phyloP scores from a whole-genome alignment of 371 early-diverging fungal genomes.

The Mucor indicus region DNA sequence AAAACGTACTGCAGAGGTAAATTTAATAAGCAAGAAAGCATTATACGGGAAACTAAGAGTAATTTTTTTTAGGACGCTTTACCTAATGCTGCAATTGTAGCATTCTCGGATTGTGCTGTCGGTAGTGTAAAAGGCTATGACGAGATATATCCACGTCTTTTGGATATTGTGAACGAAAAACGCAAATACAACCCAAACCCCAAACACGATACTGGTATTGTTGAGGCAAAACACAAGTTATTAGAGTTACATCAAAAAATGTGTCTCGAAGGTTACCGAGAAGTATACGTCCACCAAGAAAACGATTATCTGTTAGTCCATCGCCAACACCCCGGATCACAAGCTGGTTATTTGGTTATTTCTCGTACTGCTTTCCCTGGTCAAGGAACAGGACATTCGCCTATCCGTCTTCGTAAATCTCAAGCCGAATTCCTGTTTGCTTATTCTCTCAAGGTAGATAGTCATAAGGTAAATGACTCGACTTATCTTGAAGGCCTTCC shows the following conservation, averaged over 20 bases:
- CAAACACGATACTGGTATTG: constrained; percentile 56
- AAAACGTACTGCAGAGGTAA: constrained; percentile 67
- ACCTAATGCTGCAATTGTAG: constrained; percentile 88
- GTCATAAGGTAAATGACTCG: constrained; percentile 12
- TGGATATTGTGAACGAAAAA: constrained; percentile 87
- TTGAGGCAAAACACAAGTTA: constrained; percentile 70
- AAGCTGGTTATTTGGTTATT: constrained; percentile 88
- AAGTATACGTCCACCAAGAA: constrained; percentile 94
- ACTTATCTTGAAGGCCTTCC: constrained; percentile 57
- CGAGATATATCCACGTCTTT: constrained; percentile 80
- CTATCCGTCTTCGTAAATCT: constrained; percentile 65
- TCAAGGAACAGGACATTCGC: constrained; percentile 43
- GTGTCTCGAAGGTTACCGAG: constrained; percentile 79
- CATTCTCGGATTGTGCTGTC: constrained; percentile 86
- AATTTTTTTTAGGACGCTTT: constrained; percentile 68
- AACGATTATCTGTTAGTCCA: constrained; percentile 88
- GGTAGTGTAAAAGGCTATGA: constrained; percentile 98
- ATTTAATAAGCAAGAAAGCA: not conserved
- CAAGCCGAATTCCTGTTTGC: constrained; percentile 49
- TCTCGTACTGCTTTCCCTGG: constrained; percentile 81
- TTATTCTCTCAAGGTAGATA: constrained; percentile 47
- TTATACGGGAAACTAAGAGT: not conserved
- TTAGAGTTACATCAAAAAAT: constrained; percentile 76
- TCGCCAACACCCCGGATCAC: constrained; percentile 86
- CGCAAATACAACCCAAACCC: constrained; percentile 67